These are phyloP conservation scores for Neonectria ditissima DNA, from an alignment of 2,329 filamentous ascomycete genomes.

Conservation along the genomic window DNA sequence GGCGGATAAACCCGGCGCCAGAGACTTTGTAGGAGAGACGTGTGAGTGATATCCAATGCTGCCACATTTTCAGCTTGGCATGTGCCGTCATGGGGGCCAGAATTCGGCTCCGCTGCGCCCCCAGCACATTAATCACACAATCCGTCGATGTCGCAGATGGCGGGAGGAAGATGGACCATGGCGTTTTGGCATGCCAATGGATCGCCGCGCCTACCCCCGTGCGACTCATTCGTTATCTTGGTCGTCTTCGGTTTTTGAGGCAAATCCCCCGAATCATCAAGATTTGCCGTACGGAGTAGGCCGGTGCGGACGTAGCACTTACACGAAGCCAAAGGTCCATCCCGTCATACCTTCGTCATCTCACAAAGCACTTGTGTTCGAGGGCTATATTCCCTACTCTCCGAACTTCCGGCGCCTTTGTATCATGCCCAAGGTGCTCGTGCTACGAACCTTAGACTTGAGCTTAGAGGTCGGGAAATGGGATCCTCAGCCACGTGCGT, in stretches of 20 bases:
- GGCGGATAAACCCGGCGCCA: constrained; percentile 13
- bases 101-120: constrained; percentile 5
- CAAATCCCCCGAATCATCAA: constrained; percentile 28
- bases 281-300: constrained; percentile 7
- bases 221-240: constrained; percentile 6
- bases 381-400: constrained; percentile 3
- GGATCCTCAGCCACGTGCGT: constrained; percentile 21
- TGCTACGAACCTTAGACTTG: constrained; percentile 3
- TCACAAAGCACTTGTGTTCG: constrained; percentile 14
- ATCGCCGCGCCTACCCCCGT: background rate
- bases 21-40: background rate
- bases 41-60: constrained; percentile 10
- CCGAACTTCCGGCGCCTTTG: constrained; percentile 10
- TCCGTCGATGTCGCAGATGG: background rate
- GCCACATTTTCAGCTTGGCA: constrained; percentile 15
- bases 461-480: background rate
- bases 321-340: constrained; percentile 27
- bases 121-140: background rate
- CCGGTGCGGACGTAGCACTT: constrained; percentile 23
- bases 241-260: background rate
- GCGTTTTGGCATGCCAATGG: constrained; percentile 2
- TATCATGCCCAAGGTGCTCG: constrained; percentile 9
- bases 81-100: constrained; percentile 10
- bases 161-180: constrained; percentile 8
- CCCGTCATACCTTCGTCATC: constrained; percentile 42